A percentile compares a stretch with the other conserved stretches of the same genome.
phyloP scores from a whole-genome alignment of 768 basidiomycete species.

The Lentinula edodes region DNA sequence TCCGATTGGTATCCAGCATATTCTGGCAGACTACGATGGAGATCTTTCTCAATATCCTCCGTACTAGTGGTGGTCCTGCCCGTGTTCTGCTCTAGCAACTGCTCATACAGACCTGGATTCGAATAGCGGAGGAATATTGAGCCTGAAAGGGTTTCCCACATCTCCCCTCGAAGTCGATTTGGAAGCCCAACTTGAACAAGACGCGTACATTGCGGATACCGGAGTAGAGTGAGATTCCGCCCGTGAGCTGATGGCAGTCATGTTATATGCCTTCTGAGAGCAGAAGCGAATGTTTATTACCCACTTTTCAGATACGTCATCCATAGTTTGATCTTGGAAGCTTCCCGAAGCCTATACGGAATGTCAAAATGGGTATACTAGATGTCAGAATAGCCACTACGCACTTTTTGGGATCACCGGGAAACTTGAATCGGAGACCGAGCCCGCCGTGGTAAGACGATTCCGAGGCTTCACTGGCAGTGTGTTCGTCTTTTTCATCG shows the following conservation, averaged over 20 bases:
- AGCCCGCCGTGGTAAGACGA: slow-evolving; percentile 72
- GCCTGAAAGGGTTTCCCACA: slow-evolving; percentile 97
- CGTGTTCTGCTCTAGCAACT: slow-evolving; percentile 67
- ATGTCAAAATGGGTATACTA: not conserved
- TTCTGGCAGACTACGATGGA: slow-evolving; percentile 93
- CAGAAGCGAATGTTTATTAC: slow-evolving; percentile 12
- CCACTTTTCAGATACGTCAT: slow-evolving; percentile 76
- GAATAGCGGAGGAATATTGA: slow-evolving; percentile 87
- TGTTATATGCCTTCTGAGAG: slow-evolving; percentile 5
- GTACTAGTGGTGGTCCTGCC: slow-evolving; percentile 84
- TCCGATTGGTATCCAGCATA: slow-evolving; percentile 94
- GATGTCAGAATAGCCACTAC: slow-evolving; percentile 15
- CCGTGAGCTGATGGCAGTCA: slow-evolving; percentile 63
- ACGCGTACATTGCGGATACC: slow-evolving; percentile 96
- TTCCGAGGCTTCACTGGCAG: slow-evolving; percentile 37
- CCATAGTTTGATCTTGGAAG: slow-evolving; percentile 96
- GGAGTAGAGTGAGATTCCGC: slow-evolving; percentile 88
- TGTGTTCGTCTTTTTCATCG: slow-evolving; percentile 63
- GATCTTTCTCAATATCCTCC: slow-evolving; percentile 98
- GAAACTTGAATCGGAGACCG: slow-evolving; percentile 81
- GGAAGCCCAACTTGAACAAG: slow-evolving; percentile 96
- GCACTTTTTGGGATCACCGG: slow-evolving; percentile 89
- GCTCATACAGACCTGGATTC: slow-evolving; percentile 78
- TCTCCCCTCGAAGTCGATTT: slow-evolving; percentile 89
- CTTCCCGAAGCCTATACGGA: slow-evolving; percentile 66